Evolutionary conservation across 768 basidiomycete species (phyloP), one percentile per base, ranked within the genome.

Genomic region (Flagelloscypha sp.): DNA sequence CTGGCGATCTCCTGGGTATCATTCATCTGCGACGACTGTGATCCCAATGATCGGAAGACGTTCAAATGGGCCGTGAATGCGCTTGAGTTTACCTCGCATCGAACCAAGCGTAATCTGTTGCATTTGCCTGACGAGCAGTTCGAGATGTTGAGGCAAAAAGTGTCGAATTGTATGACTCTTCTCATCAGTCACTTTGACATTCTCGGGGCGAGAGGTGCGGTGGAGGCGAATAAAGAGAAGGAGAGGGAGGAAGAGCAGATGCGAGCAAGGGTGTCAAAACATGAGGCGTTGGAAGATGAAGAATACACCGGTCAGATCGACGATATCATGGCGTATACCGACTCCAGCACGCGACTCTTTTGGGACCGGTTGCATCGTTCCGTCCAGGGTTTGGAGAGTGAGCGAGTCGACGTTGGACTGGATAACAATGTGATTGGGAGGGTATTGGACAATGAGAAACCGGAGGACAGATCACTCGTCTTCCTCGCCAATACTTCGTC

Each of bases 31-130:
- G 92, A 97, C 52, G 88, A 93, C 48, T 99, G 95, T 61, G 87
- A 95, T 48, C 90, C 93, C 6, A 84, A 87, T 22, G 93, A 98
- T 56, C 75, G 89, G 38, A 85, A 82, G 56, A 98, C 90, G 1
- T 99, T 99, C 71, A 84, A 86, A 53, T 98, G 93, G 93, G 93
- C 95, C 6, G 92, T 99, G 35, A 86, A 83, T 39, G 93, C 95
- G 2, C 74, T 99, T 20, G 90, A 95, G 52, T 97, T 92, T 52
- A 81, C 90, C 1, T 75, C 88, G 40, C 74, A 81, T 41, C 81
- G 93, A 37, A 97, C 92, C 10, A 74, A 81, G 44, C 79, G 87
- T 37, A 86, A 84, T 55, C 97, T 99, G 47, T 70, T 95, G 8
- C 81, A 93, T 17, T 72, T 98, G 34, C 82, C 87, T 9, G 74